A percentile compares a stretch with the other conserved stretches of the same genome.
These are phyloP conservation scores for Hyaloraphidium curvatum DNA, from an alignment of 192 early-diverging fungal species.

Conservation along the genomic window DNA sequence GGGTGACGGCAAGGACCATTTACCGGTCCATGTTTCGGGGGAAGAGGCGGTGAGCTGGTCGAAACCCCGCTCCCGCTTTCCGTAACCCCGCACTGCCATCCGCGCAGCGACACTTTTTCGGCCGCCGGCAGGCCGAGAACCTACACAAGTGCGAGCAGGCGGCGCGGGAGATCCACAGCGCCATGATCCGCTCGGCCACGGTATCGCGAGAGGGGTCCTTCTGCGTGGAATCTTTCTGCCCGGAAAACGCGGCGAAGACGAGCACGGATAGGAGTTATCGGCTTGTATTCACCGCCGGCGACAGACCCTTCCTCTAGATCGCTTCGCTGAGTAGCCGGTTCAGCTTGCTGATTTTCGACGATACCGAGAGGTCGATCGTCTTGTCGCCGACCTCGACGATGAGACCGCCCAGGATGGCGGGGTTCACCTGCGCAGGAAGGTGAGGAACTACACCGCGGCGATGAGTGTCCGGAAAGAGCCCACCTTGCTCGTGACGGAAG, in stretches of 20 bases:
- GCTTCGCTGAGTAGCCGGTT: conserved; percentile 64
- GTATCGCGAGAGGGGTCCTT: too few relatives aligned
- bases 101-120: too few relatives aligned
- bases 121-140: too few relatives aligned
- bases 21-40: background rate
- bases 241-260: too few relatives aligned
- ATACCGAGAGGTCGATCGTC: conserved; percentile 93
- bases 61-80: too few relatives aligned
- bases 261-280: too few relatives aligned
- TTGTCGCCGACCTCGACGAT: conserved; percentile 93
- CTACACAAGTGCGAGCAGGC: too few relatives aligned
- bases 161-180: background rate
- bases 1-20: background rate
- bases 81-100: too few relatives aligned
- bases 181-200: too few relatives aligned
- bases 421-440: conserved; percentile 41
- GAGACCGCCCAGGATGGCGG: conserved; percentile 84
- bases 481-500: conserved; percentile 72
- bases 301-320: too few relatives aligned
- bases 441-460: background rate
- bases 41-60: background rate
- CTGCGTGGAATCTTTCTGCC: too few relatives aligned
- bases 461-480: background rate
- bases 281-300: too few relatives aligned
- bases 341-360: conserved; percentile 86